Conservation (phyloP, 345 rosid genomes). For the Eucalyptus shirleyi region DNA sequence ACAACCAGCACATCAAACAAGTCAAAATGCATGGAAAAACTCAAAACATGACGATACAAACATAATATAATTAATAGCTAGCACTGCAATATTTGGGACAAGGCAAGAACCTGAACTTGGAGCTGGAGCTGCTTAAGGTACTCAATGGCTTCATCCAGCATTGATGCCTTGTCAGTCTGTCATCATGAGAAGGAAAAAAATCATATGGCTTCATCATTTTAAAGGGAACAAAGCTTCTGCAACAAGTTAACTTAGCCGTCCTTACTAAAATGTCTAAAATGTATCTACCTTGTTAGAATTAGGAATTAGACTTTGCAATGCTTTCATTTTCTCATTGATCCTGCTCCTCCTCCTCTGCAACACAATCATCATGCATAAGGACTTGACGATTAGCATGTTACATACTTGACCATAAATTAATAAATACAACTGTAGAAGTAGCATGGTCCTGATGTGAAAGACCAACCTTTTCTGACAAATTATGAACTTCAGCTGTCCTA, state of each 20-base stretch:
- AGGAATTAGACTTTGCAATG: constrained; percentile 85
- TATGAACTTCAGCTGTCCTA: constrained; percentile 95
- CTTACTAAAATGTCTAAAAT: not conserved
- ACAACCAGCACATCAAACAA: not conserved
- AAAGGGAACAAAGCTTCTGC: not conserved
- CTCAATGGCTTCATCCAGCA: constrained; percentile 94
- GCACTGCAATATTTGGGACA: not conserved
- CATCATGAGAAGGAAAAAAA: not conserved
- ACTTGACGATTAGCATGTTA: not conserved
- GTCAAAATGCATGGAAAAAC: not conserved
- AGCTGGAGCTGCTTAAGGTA: constrained; percentile 94
- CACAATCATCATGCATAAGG: not conserved
- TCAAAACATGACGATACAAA: not conserved
- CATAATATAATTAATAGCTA: not conserved
- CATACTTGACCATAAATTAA: not conserved
- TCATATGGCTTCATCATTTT: not conserved
- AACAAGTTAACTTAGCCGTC: not conserved
- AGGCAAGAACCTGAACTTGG: constrained; percentile 68
- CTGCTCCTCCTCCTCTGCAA: constrained; percentile 86
- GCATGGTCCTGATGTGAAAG: not conserved
- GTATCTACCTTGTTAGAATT: constrained; percentile 76
- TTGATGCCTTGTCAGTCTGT: constrained; percentile 92
- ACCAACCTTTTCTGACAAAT: constrained; percentile 88
- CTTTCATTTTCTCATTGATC: constrained; percentile 98
- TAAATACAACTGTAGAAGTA: not conserved